A percentile compares a stretch with the other conserved stretches of the same genome.
Evolutionary conservation across 83 land plant genomes (phyloP).

Genomic region (Picea abies): DNA sequence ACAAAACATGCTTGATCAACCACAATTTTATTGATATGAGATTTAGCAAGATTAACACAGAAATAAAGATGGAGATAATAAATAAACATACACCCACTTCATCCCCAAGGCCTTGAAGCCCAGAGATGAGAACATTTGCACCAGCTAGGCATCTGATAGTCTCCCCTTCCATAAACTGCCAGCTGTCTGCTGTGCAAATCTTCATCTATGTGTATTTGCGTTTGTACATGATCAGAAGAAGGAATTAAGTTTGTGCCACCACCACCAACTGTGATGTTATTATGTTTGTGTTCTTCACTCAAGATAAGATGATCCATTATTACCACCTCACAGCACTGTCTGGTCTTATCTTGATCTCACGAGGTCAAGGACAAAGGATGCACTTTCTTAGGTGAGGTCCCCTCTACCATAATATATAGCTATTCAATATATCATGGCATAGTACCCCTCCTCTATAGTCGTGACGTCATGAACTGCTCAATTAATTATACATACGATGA

Average conservation of each 20-base stretch:
- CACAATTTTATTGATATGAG: not conserved
- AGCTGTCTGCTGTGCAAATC: slow-evolving; percentile 94
- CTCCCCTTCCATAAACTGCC: slow-evolving; percentile 95
- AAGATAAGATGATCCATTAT: not conserved
- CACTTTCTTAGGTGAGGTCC: no score
- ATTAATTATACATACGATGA: no score
- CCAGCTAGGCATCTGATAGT: slow-evolving; percentile 82
- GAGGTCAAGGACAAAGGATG: no score
- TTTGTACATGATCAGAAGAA: no score
- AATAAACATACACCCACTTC: slow-evolving; percentile 57
- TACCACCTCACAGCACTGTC: slow-evolving; percentile 13
- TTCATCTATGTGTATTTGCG: slow-evolving; percentile 59
- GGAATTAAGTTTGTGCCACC: no score
- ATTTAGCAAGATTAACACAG: no score
- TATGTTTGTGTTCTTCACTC: slow-evolving; percentile 22
- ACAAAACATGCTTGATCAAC: not conserved
- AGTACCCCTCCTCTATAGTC: no score
- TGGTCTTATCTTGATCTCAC: not conserved
- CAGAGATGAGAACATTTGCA: slow-evolving; percentile 80
- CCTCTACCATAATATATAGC: no score
- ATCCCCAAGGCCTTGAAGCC: slow-evolving; percentile 84
- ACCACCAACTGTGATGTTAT: slow-evolving; percentile 21
- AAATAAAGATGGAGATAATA: no score
- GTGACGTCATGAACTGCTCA: no score
- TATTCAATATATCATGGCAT: no score